phyloP scores from a whole-genome alignment of 306 rosid species.

The Glycyrrhiza uralensis region DNA sequence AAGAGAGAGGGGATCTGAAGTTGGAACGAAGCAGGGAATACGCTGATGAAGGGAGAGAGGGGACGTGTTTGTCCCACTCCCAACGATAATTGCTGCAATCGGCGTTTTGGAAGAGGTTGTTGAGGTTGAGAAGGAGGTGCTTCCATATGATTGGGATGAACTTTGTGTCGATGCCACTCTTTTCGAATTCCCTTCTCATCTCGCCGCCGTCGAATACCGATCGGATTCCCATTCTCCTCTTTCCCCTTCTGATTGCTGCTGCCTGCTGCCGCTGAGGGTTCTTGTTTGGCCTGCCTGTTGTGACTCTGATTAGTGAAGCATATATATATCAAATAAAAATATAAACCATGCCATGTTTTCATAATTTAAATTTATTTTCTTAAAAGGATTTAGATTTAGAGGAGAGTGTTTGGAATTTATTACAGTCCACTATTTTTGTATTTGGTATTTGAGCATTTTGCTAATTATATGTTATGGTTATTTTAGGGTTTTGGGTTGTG shows the following conservation, averaged over 20 bases:
- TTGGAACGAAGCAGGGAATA: conserved; percentile 60
- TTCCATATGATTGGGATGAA: conserved; percentile 74
- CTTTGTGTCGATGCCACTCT: conserved; percentile 46
- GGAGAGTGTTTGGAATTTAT: too few species aligned
- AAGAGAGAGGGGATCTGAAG: conserved; percentile 63
- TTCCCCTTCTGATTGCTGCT: not conserved
- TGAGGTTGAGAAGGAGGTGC: conserved; percentile 42
- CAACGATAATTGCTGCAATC: conserved; percentile 42
- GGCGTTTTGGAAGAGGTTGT: not conserved
- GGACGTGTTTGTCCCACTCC: conserved; percentile 52
- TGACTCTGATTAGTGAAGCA: too few species aligned
- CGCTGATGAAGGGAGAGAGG: conserved; percentile 67
- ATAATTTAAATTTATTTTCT: too few species aligned
- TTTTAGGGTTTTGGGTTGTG: not conserved
- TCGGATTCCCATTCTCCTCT: conserved; percentile 47
- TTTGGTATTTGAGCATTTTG: not conserved
- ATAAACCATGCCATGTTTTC: not conserved
- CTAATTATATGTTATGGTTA: not conserved
- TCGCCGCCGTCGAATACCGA: conserved; percentile 82
- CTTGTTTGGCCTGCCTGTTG: too few species aligned
- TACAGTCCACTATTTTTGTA: not conserved
- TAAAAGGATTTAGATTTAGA: too few species aligned
- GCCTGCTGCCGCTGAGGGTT: too few species aligned
- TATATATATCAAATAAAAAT: too few species aligned
- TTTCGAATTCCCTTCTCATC: conserved; percentile 48